phyloP scores from a whole-genome alignment of 2,329 filamentous ascomycete genomes.

The Beauveria brongniartii region DNA sequence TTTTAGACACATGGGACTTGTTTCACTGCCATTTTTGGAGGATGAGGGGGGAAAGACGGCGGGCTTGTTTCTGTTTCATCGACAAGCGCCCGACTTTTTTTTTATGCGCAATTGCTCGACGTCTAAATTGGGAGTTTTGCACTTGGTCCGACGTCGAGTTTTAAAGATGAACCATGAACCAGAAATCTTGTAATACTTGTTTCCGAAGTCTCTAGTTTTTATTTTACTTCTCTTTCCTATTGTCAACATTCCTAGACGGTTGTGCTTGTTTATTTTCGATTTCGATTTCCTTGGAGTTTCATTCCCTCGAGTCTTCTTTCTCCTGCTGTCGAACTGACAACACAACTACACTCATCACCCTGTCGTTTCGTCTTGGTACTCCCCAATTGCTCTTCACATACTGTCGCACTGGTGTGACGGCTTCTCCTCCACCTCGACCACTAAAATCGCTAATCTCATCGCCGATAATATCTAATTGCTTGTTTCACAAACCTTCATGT shows the following conservation, averaged over 20 bases:
- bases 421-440: not conserved
- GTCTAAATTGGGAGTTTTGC: not conserved
- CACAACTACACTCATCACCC: not conserved
- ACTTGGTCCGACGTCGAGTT: not conserved
- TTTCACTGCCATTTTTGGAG: slow-evolving; percentile 8
- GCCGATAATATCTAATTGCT: slow-evolving; percentile 1
- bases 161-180: slow-evolving; percentile 2
- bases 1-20: slow-evolving; percentile 1
- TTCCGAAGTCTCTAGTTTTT: not conserved
- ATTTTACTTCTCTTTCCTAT: not conserved
- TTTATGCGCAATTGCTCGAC: not conserved
- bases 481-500: not conserved
- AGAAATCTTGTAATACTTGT: not conserved
- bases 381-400: not conserved
- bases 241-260: slow-evolving; percentile 6
- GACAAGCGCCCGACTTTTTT: not conserved
- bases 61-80: slow-evolving; percentile 1
- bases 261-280: not conserved
- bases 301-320: slow-evolving; percentile 2
- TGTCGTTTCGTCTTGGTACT: not conserved
- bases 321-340: not conserved
- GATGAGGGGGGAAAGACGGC: too few species aligned
- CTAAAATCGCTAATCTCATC: not conserved
- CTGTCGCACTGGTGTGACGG: slow-evolving; percentile 6
- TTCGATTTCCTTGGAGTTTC: not conserved